Conservation (phyloP, 805 yeast species). For the Pichia cephalocereana region DNA sequence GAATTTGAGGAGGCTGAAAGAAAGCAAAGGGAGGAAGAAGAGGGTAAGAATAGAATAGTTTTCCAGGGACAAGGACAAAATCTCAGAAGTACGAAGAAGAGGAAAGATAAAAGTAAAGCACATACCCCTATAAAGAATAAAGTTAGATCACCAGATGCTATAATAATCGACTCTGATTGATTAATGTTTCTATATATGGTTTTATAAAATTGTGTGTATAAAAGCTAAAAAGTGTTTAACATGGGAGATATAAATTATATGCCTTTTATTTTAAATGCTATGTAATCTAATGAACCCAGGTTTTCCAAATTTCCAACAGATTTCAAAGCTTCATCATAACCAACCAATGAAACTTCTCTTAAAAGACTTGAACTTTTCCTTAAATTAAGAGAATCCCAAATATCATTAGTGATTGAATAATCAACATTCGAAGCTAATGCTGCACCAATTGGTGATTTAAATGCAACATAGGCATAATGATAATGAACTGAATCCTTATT, state of each 20-base stretch:
- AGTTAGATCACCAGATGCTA: constrained; percentile 66
- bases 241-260: too few species aligned
- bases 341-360: constrained; percentile 21
- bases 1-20: constrained; percentile 28
- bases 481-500: constrained; percentile 19
- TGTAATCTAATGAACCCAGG: constrained; percentile 1
- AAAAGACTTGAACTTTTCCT: constrained; percentile 39
- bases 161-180: constrained; percentile 54
- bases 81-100: constrained; percentile 45
- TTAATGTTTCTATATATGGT: too few species aligned
- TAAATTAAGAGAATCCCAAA: constrained; percentile 39
- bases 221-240: too few species aligned
- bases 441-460: constrained; percentile 20
- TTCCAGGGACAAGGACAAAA: constrained; percentile 70
- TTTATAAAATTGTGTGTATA: too few species aligned
- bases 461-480: constrained; percentile 31
- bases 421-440: constrained; percentile 32
- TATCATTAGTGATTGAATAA: constrained; percentile 30
- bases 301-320: background rate
- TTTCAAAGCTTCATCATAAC: background rate
- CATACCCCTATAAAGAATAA: constrained; percentile 54
- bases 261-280: background rate
- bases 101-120: constrained; percentile 46
- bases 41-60: constrained; percentile 7
- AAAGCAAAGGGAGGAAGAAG: constrained; percentile 6